Evolutionary conservation across 2,329 filamentous ascomycete species (phyloP).

Genomic region (Fusarium sp.): DNA sequence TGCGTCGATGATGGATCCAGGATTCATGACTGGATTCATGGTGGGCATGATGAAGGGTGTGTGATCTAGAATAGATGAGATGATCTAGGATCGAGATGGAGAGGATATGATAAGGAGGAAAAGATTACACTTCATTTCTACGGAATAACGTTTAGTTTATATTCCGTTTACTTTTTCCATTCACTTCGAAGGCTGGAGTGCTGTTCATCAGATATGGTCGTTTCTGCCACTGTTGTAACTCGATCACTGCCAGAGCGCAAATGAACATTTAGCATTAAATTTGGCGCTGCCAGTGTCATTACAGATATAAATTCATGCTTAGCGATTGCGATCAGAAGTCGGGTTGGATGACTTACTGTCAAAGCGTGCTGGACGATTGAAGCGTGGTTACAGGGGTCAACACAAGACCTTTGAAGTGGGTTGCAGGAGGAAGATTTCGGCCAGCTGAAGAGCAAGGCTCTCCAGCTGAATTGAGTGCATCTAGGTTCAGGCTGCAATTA

Average conservation of each 20-base stretch:
- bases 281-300: background rate
- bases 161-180: background rate
- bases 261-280: too few relatives aligned
- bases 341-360: too few relatives aligned
- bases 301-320: rapidly evolving
- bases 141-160: background rate
- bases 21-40: background rate
- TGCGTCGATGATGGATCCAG: background rate
- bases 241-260: background rate
- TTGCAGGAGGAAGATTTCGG: too few relatives aligned
- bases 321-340: too few relatives aligned
- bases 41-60: background rate
- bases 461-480: too few relatives aligned
- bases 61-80: background rate
- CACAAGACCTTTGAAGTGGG: too few relatives aligned
- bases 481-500: too few relatives aligned
- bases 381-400: too few relatives aligned
- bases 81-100: background rate
- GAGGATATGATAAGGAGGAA: too few relatives aligned
- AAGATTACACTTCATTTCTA: rapidly evolving
- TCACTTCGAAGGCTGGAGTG: background rate
- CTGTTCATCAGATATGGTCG: background rate
- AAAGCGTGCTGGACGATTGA: too few relatives aligned
- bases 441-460: too few relatives aligned
- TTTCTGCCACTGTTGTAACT: background rate